Base-by-base conservation (phyloP, 2,329 filamentous ascomycete species). In the Sodiomyces alkalinus region DNA sequence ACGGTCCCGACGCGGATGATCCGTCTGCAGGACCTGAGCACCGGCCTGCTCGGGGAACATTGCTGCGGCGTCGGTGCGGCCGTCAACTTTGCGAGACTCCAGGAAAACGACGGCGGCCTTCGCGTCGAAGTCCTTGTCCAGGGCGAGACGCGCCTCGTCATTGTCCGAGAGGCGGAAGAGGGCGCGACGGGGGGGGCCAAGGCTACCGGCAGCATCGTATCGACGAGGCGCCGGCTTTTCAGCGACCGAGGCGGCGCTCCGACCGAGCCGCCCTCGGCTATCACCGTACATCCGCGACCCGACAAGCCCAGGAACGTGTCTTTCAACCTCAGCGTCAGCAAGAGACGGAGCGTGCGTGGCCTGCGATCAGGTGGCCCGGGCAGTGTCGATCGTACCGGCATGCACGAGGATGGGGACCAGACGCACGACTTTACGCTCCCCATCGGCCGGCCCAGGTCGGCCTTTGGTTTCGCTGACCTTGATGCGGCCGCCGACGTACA, bases 1-100 rank as follows among this genome's bases (percentile, higher is more conserved):
- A 52, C 62, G 0, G 64, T 66, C 31, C 62, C 64, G 0, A 60
- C 60, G 2, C 57, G 62, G 26, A 73, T 73, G 64, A 43, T 68
- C 9, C 68, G 65, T 27, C 47, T 74, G 4, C 53, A 53, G 11
- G 65, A 72, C 26, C 46, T 73, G 12, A 51, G 53, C 5, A 60
- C 60, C 2, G 67, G 68, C 0, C 51, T 74, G 1, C 51, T 71
- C 28, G 68, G 68, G 7, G 68, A 74, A 41, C 56, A 63, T 10
- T 72, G 67, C 39, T 64, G 55, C 15, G 63, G 62, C 6, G 60
- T 68, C 6, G 51, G 49, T 12, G 55, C 64, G 3, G 53, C 69
- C 3, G 46, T 55, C 34, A 42, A 57, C 33, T 45, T 49, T 20
- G 30, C 34, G 7, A 43, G 38, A 24, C 35, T 42, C 23, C 41